Conservation (phyloP, 208 protist species). For the Naegleria lovaniensis region DNA sequence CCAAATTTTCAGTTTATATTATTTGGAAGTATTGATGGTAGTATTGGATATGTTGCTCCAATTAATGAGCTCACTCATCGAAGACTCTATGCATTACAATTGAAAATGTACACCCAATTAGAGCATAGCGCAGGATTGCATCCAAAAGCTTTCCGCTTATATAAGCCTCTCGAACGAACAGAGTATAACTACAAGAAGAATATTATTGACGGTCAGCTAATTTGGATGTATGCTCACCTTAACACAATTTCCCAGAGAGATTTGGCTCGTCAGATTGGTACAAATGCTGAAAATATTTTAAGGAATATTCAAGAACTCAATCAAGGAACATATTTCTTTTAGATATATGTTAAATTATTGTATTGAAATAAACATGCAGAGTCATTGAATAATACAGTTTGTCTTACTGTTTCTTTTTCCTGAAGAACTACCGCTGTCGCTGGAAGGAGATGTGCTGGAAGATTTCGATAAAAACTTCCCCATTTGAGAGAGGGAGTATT, state of each 20-base stretch:
- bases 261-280: constrained; percentile 17
- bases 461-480: not conserved
- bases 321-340: constrained; percentile 9
- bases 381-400: not conserved
- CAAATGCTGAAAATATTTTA: not conserved
- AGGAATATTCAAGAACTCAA: not conserved
- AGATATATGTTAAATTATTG: not conserved
- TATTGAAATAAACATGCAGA: no score
- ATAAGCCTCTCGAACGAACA: not conserved
- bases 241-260: not conserved
- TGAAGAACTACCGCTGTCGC: not conserved
- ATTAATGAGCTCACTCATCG: not conserved
- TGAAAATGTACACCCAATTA: constrained; percentile 25
- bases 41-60: not conserved
- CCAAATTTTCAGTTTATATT: not conserved
- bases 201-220: constrained; percentile 20
- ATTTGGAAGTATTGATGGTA: not conserved
- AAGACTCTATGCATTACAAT: not conserved
- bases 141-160: constrained; percentile 27
- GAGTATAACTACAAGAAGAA: constrained; percentile 18
- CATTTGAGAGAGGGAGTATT: not conserved
- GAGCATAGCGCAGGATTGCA: constrained; percentile 15
- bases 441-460: not conserved
- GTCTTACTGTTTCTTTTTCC: not conserved
- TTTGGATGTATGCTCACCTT: not conserved